Conservation (phyloP, 768 basidiomycete species). For the Tylopilus rubrobrunneus region DNA sequence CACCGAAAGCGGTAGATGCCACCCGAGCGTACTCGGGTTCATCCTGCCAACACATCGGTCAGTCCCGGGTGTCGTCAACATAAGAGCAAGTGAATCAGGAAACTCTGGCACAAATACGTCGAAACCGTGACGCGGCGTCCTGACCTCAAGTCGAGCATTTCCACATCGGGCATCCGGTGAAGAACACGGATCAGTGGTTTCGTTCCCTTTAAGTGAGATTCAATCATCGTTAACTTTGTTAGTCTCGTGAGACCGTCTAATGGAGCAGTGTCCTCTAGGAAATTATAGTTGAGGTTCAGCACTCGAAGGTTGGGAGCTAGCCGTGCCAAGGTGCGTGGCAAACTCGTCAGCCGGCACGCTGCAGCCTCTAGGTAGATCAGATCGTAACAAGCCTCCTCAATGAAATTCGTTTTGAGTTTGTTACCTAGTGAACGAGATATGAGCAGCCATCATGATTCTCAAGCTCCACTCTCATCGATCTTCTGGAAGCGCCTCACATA, state of each 20-base stretch:
- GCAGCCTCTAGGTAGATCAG: slow-evolving; percentile 91
- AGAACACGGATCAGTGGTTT: slow-evolving; percentile 71
- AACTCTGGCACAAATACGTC: not conserved
- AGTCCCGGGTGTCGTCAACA: slow-evolving; percentile 23
- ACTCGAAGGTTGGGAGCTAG: slow-evolving; percentile 83
- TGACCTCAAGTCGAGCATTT: slow-evolving; percentile 90
- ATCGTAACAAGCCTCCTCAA: slow-evolving; percentile 79
- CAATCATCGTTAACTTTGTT: slow-evolving; percentile 83
- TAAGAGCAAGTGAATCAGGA: not conserved
- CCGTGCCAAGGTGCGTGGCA: slow-evolving; percentile 64
- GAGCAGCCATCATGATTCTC: slow-evolving; percentile 16
- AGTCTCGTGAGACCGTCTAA: slow-evolving; percentile 73
- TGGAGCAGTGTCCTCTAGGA: slow-evolving; percentile 67
- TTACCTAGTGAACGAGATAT: slow-evolving; percentile 54
- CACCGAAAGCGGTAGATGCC: slow-evolving; percentile 88
- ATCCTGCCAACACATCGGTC: slow-evolving; percentile 48
- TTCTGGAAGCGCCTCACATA: slow-evolving; percentile 17
- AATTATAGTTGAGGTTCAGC: slow-evolving; percentile 97
- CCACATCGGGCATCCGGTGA: slow-evolving; percentile 69
- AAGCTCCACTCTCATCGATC: slow-evolving; percentile 12
- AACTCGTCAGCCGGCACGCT: slow-evolving; percentile 70
- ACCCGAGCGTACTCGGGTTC: slow-evolving; percentile 96
- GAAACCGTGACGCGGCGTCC: slow-evolving; percentile 22
- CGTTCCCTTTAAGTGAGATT: slow-evolving; percentile 72
- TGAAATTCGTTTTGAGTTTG: slow-evolving; percentile 55